Base-by-base conservation (phyloP, 768 basidiomycete species). In the Mycena sanguinolenta region DNA sequence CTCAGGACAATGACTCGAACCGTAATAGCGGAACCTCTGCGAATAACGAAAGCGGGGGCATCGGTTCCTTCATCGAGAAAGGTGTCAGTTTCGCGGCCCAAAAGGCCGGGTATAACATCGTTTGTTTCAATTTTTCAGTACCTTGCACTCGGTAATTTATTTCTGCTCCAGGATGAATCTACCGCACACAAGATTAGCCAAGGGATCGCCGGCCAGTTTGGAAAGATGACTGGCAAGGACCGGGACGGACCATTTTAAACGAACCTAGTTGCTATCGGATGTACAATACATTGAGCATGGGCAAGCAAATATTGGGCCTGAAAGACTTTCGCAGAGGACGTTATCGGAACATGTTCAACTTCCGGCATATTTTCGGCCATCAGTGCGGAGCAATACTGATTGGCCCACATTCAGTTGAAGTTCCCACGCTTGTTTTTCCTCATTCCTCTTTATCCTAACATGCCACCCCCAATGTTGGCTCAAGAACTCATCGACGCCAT, bases 71-170 rank as follows among this genome's bases (percentile, higher is more conserved):
- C 12, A 46, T 83, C 58, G 77, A 83, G 67, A 82, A 84, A 67
- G 83, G 85, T 52, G 77, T 89, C 60, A 77, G 78, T 65, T 67
- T 59, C 23, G 81, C 75, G 30, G 83, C 86, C 9, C 64, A 78
- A 65, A 81, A 84, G 74, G 82, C 82, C 32, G 88, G 88, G 0
- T 82, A 79, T 72, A 82, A 86, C 68, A 9, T 88, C 19, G 87
- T 89, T 65, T 58, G 86, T 66, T 59, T 52, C n/a, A 49, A 16
- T 8, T 23, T 38, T 16, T n/a, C n/a, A 23, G 8, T 38, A 4
- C n/a, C n/a, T n/a, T n/a, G 1, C 27, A 27, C 55, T 12, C n/a
- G 23, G 17, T 25, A 14, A 23, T 38, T 30, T 19, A 19, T 36
- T 14, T 30, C 42, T 21, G 36, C 50, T 53, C 6, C 67, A 85